Evolutionary conservation across 2,329 filamentous ascomycete genomes (phyloP).

Genomic region (Xylaria sp.): DNA sequence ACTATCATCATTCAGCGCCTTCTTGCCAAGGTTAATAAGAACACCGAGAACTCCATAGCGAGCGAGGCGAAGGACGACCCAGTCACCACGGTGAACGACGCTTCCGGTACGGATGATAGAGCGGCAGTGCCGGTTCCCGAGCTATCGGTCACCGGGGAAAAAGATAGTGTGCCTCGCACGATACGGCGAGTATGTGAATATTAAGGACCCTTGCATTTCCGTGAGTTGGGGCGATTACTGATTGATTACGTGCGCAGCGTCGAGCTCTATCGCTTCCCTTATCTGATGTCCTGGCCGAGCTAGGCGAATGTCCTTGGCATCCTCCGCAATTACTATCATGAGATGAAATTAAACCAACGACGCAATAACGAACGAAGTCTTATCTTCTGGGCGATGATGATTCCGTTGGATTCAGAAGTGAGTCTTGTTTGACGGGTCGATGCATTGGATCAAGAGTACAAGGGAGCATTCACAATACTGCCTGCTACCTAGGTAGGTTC

Average conservation of each 20-base stretch:
- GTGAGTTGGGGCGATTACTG: constrained; percentile 1
- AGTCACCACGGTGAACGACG: neutral
- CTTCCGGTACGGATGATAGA: neutral
- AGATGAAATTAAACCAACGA: neutral
- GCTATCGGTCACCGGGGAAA: neutral
- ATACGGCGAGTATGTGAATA: constrained; percentile 17
- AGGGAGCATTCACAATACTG: neutral
- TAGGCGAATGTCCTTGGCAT: constrained; percentile 8
- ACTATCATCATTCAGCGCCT: constrained; percentile 49
- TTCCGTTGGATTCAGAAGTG: neutral
- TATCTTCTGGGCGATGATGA: neutral
- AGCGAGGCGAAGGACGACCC: neutral
- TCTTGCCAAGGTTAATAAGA: neutral
- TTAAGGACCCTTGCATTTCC: neutral
- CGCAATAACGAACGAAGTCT: neutral
- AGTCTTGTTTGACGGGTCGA: neutral
- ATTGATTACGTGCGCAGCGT: constrained; percentile 8
- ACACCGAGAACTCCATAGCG: neutral
- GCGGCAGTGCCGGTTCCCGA: neutral
- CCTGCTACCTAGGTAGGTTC: neutral
- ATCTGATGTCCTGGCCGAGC: constrained; percentile 2
- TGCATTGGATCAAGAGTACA: neutral
- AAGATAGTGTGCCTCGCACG: neutral
- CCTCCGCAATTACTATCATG: neutral
- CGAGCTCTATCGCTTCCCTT: constrained; percentile 28